Base-by-base conservation (phyloP, 2,329 filamentous ascomycete genomes). In the Talaromyces sp. region DNA sequence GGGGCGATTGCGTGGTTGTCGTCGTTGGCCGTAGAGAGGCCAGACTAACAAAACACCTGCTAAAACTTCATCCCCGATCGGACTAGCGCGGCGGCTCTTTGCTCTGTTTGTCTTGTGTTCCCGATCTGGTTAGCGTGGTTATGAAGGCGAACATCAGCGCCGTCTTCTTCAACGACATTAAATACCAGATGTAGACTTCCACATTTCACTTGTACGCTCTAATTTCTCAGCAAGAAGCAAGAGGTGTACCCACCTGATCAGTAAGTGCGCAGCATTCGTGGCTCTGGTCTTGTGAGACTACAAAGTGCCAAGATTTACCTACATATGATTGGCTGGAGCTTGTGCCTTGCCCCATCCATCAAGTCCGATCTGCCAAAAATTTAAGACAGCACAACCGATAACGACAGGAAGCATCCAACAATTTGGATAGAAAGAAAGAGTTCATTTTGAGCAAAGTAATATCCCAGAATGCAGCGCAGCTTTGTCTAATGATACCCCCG, bases 51-150 rank as follows among this genome's bases (percentile, higher is more conserved):
- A 57, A 35, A 57, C 31, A 25, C n/a, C 33, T 56, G 52, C 31
- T 56, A 56, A 39, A 52, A 54, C 47, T 11, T 47, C 17, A 61
- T 49, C 33, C 60, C 41, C 45, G 41, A 64, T 52, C 62, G 41
- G 62, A 59, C 62, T 58, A 64, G 52, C 62, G 62, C 54, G 39
- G 61, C 25, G n/a, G 10, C 19, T 52, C 58, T 65, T 60, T 56
- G 58, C 45, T 45, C 50, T 13, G 39, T 65, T 65, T 65, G 63
- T 50, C 35, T 54, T 37, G 1, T 11, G n/a, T 11, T 35, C 45
- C 41, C 17, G 15, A 9, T 27, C 5, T 25, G 57, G 45, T 47
- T 65, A 62, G 61, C 61, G 39, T 4, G 6, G 1, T 37, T 2
- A 2, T 39, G 1, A 6, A 39, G 52, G 33, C 52, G 33, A 56